Base-by-base conservation (phyloP, 305 asterid genomes). In the Plantago coronopus region DNA sequence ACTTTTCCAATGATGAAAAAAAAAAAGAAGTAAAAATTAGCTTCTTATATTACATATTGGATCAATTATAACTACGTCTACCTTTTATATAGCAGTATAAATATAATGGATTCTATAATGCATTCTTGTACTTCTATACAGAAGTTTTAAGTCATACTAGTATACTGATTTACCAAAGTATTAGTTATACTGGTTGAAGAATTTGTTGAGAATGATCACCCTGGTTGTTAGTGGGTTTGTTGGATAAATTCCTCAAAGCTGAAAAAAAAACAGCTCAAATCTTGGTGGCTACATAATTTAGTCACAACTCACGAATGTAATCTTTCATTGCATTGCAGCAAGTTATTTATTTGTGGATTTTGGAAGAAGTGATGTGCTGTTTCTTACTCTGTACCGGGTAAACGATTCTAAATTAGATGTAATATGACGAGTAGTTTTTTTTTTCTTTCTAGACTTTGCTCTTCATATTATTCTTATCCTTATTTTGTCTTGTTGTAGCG, bases 401-500 rank as follows among this genome's bases (percentile, higher is more conserved):
- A 22, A 50, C 21, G 27, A 12, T 19, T 17, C 20, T 21, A 56
- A 16, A 55, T 37, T 18, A 18, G 44, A 31, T 8, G 0, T 6
- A 19, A n/a, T n/a, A n/a, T n/a, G n/a, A n/a, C n/a, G n/a, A n/a
- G n/a, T n/a, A n/a, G n/a, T n/a, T n/a, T n/a, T n/a, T n/a, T n/a
- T 34, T 34, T 34, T 9, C 12, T 0, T 7, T 34, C n/a, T n/a
- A n/a, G 40, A 1, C 48, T 18, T 62, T 29, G 57, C 29, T 21
- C 14, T 3, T 2, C 34, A 21, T 27, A 15, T 14, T 25, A 29
- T 65, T 5, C 48, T 48, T 3, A 21, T 15, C 57, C 9, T 54
- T 34, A 8, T 34, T 64, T 17, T 56, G 17, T 70, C 54, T 47
- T 48, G 43, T 21, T 60, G 53, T 70, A 85, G 95, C 80, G 51